Conservation (phyloP, 148 eudicot species). For the Rhododendron molle region DNA sequence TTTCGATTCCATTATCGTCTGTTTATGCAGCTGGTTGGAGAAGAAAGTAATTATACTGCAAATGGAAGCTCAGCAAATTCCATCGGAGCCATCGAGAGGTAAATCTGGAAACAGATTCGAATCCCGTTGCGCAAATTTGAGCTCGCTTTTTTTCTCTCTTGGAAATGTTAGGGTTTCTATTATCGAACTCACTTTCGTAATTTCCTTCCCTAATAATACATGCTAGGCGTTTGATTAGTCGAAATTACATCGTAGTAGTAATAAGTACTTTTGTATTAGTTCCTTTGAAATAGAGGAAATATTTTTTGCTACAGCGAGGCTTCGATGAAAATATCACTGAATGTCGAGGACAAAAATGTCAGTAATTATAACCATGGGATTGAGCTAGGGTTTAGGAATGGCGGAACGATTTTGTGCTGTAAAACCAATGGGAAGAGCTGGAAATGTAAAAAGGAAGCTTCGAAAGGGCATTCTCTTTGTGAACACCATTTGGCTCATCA, state of each 20-base stretch:
- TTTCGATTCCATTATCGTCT: not conserved
- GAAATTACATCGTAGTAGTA: not conserved
- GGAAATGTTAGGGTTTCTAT: slow-evolving; percentile 14
- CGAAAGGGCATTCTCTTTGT: slow-evolving; percentile 15
- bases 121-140: not conserved
- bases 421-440: slow-evolving; percentile 18
- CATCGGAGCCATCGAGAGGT: slow-evolving; percentile 41
- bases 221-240: slow-evolving; percentile 1
- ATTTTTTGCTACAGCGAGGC: slow-evolving; percentile 8
- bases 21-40: slow-evolving; percentile 24
- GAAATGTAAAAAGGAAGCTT: slow-evolving; percentile 16
- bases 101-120: not conserved
- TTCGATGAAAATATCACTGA: slow-evolving; percentile 30
- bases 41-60: slow-evolving; percentile 17
- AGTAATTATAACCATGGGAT: not conserved
- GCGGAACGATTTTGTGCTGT: not conserved
- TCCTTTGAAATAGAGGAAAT: not conserved
- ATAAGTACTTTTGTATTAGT: not conserved
- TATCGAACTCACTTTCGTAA: not conserved
- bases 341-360: slow-evolving; percentile 4
- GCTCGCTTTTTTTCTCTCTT: not conserved
- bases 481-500: slow-evolving; percentile 12
- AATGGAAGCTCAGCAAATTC: slow-evolving; percentile 31
- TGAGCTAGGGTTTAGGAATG: not conserved
- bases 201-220: not conserved